Evolutionary conservation across 2,329 filamentous ascomycete species (phyloP).

Genomic region (Hansfordia pulvinata): DNA sequence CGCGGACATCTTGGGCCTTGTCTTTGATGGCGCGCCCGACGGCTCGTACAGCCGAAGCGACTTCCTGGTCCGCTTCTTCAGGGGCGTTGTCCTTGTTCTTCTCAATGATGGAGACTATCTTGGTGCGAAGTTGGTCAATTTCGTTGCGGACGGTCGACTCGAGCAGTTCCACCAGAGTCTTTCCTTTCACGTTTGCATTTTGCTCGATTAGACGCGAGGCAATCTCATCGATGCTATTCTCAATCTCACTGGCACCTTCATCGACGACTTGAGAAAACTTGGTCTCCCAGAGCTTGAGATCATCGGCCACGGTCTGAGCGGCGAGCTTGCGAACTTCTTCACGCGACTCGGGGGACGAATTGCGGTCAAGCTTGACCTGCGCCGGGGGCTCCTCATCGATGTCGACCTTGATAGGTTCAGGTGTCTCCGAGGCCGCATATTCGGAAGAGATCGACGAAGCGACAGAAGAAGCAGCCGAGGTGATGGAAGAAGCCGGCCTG

Average conservation of each 20-base stretch:
- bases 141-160: conserved; percentile 53
- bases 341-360: conserved; percentile 31
- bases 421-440: conserved; percentile 7
- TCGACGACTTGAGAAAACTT: conserved; percentile 80
- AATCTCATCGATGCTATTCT: conserved; percentile 51
- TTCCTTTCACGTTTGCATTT: conserved; percentile 52
- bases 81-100: conserved; percentile 35
- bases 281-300: conserved; percentile 74
- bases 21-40: conserved; percentile 64
- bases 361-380: conserved; percentile 25
- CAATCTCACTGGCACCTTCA: conserved; percentile 63
- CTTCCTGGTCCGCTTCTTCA: conserved; percentile 25
- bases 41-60: conserved; percentile 40
- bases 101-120: conserved; percentile 51
- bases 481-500: conserved; percentile 16
- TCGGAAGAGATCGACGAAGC: conserved; percentile 9
- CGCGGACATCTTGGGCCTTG: conserved; percentile 61
- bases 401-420: conserved; percentile 9
- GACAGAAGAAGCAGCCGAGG: conserved; percentile 13
- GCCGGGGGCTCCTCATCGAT: conserved; percentile 8
- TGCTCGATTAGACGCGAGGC: conserved; percentile 40
- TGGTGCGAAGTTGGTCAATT: conserved; percentile 49
- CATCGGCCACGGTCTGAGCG: conserved; percentile 57
- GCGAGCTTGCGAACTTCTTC: conserved; percentile 42
- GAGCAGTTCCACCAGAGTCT: conserved; percentile 53